Evolutionary conservation across 75 land plant genomes (phyloP).

Genomic region (Pinus tabuliformis): DNA sequence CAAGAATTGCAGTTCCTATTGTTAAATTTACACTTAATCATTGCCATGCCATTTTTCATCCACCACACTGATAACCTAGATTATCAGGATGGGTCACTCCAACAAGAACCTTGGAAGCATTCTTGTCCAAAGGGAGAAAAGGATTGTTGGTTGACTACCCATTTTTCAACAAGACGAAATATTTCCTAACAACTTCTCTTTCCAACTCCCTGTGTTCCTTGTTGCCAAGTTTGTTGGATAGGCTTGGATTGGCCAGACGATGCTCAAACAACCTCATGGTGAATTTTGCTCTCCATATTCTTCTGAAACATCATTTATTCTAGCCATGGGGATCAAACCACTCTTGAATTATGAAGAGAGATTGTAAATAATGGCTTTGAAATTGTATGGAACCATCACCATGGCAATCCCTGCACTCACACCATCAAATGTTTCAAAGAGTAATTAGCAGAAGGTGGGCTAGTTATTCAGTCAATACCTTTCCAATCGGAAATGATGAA

Average conservation of each 20-base stretch:
- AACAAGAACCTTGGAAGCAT: slow-evolving; percentile 33
- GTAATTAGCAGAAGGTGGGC: too few species aligned
- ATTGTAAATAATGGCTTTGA: slow-evolving; percentile 26
- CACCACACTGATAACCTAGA: slow-evolving; percentile 53
- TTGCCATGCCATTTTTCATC: slow-evolving; percentile 46
- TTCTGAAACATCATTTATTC: slow-evolving; percentile 79
- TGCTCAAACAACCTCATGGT: slow-evolving; percentile 67
- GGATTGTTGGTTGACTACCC: slow-evolving; percentile 26
- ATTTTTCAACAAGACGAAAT: slow-evolving; percentile 46
- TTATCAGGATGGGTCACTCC: slow-evolving; percentile 18
- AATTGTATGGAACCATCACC: slow-evolving; percentile 28
- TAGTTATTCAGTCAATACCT: too few species aligned
- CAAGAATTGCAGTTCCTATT: too few species aligned
- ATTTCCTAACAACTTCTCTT: slow-evolving; percentile 42
- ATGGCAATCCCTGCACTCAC: slow-evolving; percentile 55
- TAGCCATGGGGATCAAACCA: slow-evolving; percentile 39
- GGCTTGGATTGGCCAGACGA: slow-evolving; percentile 44
- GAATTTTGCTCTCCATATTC: slow-evolving; percentile 40
- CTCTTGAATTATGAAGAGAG: slow-evolving; percentile 35
- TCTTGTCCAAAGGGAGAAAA: slow-evolving; percentile 47
- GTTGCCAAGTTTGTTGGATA: slow-evolving; percentile 24
- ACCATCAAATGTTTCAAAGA: slow-evolving; percentile 20
- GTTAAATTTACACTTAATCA: too few species aligned
- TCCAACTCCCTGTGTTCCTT: slow-evolving; percentile 50
- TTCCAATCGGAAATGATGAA: too few species aligned